Percentiles rank a stretch among this genome's conserved stretches.
These are phyloP conservation scores for Scopulariopsis brevicaulis DNA, from an alignment of 2,329 filamentous ascomycete genomes.

Conservation along the genomic window DNA sequence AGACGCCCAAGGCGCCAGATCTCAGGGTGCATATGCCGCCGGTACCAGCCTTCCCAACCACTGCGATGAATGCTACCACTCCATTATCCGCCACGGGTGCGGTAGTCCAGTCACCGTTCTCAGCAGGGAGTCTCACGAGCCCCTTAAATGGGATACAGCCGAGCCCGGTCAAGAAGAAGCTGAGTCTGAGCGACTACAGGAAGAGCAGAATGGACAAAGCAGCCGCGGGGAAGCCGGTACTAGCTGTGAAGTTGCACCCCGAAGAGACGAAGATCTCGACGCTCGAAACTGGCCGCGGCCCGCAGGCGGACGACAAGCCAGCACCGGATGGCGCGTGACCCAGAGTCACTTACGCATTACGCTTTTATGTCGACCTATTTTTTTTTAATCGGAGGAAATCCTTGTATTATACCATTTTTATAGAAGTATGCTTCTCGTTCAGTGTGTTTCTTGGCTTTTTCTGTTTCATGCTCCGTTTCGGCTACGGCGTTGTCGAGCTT, in stretches of 20 bases:
- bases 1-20: conserved; percentile 27
- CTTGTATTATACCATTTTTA: conserved; percentile 4
- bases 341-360: not conserved
- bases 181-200: conserved; percentile 55
- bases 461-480: not conserved
- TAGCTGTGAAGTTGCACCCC: conserved; percentile 7
- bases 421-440: not conserved
- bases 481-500: not conserved
- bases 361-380: not conserved
- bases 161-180: conserved; percentile 55
- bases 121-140: conserved; percentile 23
- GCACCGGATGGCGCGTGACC: not conserved
- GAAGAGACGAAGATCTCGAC: conserved; percentile 4
- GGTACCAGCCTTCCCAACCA: conserved; percentile 35
- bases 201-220: conserved; percentile 43
- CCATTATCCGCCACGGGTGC: conserved; percentile 32
- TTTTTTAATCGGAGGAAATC: not conserved
- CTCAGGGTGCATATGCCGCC: conserved; percentile 46
- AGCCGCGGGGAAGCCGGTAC: conserved; percentile 19
- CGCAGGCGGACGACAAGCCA: not conserved
- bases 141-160: conserved; percentile 37
- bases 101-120: conserved; percentile 38
- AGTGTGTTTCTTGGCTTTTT: not conserved
- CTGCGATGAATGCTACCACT: conserved; percentile 24
- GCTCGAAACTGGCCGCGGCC: not conserved